These are phyloP conservation scores for Geosmithia flava DNA, from an alignment of 2,329 filamentous ascomycete genomes.

Conservation along the genomic window DNA sequence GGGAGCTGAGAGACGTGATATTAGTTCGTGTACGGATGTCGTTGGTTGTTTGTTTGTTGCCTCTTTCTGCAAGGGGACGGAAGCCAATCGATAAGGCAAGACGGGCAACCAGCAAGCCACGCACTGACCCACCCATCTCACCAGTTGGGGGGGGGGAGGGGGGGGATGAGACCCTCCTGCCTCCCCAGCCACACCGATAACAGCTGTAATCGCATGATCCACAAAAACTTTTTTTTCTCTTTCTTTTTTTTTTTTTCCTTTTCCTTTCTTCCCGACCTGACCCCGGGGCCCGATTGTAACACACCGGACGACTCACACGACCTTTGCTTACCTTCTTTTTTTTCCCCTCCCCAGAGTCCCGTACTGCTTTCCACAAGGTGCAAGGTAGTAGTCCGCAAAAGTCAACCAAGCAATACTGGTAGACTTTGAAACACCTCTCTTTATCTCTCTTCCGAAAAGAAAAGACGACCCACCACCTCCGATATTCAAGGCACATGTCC, in stretches of 20 bases:
- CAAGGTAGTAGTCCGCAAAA: no score
- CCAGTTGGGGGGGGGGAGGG: neutral
- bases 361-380: slow-evolving; percentile 1
- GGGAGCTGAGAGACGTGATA: neutral
- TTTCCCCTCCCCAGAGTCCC: neutral
- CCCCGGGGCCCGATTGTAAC: neutral
- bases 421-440: neutral
- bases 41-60: neutral
- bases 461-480: neutral
- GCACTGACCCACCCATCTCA: neutral
- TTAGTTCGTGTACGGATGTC: no score
- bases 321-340: neutral
- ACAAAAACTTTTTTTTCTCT: neutral
- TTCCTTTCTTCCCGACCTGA: neutral
- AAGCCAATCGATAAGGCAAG: neutral
- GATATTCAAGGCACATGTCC: slow-evolving; percentile 15
- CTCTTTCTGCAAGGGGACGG: neutral
- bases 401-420: no score
- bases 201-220: neutral
- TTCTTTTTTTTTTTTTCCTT: neutral
- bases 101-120: neutral
- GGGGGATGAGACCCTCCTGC: neutral
- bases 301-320: neutral
- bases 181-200: neutral
- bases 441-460: neutral